Evolutionary conservation across 495 filamentous ascomycete species (phyloP).

Genomic region (Trichoderma erinaceum): DNA sequence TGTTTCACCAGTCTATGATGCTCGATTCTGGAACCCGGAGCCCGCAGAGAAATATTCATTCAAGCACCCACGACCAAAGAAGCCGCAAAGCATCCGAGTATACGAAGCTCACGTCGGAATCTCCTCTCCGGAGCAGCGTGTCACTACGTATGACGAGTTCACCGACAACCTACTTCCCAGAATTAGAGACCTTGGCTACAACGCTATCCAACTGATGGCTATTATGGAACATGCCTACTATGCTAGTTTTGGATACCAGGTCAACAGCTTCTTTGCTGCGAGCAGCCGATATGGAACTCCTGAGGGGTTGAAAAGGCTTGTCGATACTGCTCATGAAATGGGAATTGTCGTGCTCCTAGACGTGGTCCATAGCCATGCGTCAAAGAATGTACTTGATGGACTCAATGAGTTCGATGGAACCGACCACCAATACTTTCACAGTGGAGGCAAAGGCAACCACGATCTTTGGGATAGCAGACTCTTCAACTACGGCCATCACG

Average conservation of each 20-base stretch:
- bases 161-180: slow-evolving; percentile 85
- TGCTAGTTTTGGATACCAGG: slow-evolving; percentile 96
- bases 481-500: slow-evolving; percentile 95
- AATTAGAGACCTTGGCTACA: slow-evolving; percentile 88
- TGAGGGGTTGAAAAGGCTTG: slow-evolving; percentile 92
- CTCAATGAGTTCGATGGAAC: slow-evolving; percentile 92
- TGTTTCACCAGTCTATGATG: slow-evolving; percentile 87
- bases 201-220: slow-evolving; percentile 97
- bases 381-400: slow-evolving; percentile 91
- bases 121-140: slow-evolving; percentile 79
- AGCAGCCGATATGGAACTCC: slow-evolving; percentile 92
- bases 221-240: slow-evolving; percentile 99
- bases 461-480: slow-evolving; percentile 92
- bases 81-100: slow-evolving; percentile 78
- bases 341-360: slow-evolving; percentile 90
- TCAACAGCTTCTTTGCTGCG: slow-evolving; percentile 97
- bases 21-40: slow-evolving; percentile 94
- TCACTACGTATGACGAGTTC: slow-evolving; percentile 95
- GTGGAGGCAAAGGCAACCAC: slow-evolving; percentile 72
- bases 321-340: slow-evolving; percentile 89
- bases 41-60: slow-evolving; percentile 66
- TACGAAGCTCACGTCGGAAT: slow-evolving; percentile 99
- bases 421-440: slow-evolving; percentile 94
- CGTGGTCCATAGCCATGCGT: slow-evolving; percentile 96
- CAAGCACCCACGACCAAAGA: slow-evolving; percentile 74